Evolutionary conservation across 2,329 filamentous ascomycete genomes (phyloP).

Genomic region (Colletotrichum sojae): DNA sequence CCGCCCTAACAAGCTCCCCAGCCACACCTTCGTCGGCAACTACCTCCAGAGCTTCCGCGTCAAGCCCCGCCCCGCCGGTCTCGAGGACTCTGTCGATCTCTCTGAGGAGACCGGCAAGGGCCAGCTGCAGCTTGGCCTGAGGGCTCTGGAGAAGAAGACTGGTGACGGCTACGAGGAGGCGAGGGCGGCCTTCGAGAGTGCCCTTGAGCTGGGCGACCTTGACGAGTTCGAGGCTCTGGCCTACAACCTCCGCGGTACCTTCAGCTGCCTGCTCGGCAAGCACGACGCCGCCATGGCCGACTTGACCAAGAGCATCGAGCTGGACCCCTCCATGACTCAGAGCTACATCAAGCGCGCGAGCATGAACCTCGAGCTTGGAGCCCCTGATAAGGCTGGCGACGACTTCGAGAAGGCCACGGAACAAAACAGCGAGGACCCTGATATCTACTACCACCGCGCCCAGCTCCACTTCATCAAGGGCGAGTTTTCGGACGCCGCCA

Average conservation of each 20-base stretch:
- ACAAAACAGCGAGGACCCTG: constrained; percentile 90
- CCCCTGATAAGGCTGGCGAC: constrained; percentile 86
- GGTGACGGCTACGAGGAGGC: constrained; percentile 94
- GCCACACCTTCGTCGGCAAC: constrained; percentile 97
- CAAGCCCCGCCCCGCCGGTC: constrained; percentile 82
- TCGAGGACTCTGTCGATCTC: constrained; percentile 87
- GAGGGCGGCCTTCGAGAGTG: constrained; percentile 86
- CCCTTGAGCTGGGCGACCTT: constrained; percentile 84
- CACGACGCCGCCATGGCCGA: constrained; percentile 86
- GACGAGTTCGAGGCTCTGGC: constrained; percentile 90
- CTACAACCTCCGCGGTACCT: constrained; percentile 97
- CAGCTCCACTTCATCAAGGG: constrained; percentile 98
- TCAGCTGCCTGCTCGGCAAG: constrained; percentile 92
- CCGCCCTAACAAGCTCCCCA: constrained; percentile 89
- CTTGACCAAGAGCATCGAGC: constrained; percentile 91
- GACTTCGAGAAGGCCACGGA: constrained; percentile 90
- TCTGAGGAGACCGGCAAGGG: constrained; percentile 84
- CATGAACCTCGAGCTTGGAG: constrained; percentile 94
- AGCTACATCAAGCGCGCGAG: constrained; percentile 99
- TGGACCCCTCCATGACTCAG: constrained; percentile 90
- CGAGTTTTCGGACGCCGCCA: constrained; percentile 92
- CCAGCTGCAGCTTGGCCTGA: constrained; percentile 86
- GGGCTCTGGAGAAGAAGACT: constrained; percentile 87
- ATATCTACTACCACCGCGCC: constrained; percentile 99
- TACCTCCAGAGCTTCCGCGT: constrained; percentile 98